These are phyloP conservation scores for Saitozyma podzolica DNA, from an alignment of 768 basidiomycete species.

Conservation along the genomic window DNA sequence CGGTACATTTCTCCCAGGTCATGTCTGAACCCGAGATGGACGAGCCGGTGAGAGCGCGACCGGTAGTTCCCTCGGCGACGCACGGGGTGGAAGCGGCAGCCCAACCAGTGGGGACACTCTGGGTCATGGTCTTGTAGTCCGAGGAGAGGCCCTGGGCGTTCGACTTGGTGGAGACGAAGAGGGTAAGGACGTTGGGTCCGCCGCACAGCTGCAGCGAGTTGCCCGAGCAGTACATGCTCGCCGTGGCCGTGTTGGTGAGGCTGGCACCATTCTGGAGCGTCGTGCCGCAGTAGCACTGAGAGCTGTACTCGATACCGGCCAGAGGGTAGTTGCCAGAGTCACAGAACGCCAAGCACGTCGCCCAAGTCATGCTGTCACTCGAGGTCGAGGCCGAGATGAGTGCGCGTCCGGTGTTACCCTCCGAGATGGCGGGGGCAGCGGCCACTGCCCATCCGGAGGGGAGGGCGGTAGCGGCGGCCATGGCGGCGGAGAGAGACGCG, in stretches of 20 bases:
- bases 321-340: conserved; percentile 10
- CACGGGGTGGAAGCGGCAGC: conserved; percentile 17
- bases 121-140: conserved; percentile 5
- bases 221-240: conserved; percentile 28
- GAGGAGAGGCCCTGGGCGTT: conserved; percentile 13
- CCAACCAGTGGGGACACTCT: conserved; percentile 23
- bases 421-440: conserved; percentile 12
- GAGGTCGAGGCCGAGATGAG: conserved; percentile 24
- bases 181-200: conserved; percentile 19
- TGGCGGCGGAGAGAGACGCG: conserved; percentile 2
- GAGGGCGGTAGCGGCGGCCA: conserved; percentile 13
- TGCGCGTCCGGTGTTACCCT: conserved; percentile 19
- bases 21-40: conserved; percentile 23
- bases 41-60: conserved; percentile 39
- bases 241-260: conserved; percentile 13
- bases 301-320: conserved; percentile 24
- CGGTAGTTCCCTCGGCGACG: conserved; percentile 26
- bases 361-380: conserved; percentile 12
- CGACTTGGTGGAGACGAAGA: conserved; percentile 21
- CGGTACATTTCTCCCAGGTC: conserved; percentile 32
- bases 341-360: conserved; percentile 21
- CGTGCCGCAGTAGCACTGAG: conserved; percentile 39
- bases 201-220: conserved; percentile 15
- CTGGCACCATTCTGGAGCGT: conserved; percentile 31
- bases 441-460: conserved; percentile 14